phyloP scores from a whole-genome alignment of 192 early-diverging fungal genomes.

The Backusella psychrophila region DNA sequence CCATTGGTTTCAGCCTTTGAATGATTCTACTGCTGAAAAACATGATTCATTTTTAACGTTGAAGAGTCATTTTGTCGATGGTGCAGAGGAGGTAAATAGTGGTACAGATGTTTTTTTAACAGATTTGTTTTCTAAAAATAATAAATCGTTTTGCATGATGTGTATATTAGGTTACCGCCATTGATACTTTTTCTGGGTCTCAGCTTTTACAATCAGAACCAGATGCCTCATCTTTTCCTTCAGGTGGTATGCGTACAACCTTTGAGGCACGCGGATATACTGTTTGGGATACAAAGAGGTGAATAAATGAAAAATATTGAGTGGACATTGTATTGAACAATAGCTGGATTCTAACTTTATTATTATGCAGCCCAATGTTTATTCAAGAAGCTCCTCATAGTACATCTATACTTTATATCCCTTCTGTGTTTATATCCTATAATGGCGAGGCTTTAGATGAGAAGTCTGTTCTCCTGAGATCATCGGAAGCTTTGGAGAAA shows the following conservation, averaged over 20 bases:
- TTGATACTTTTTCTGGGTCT: constrained; percentile 95
- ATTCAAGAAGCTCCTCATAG: constrained; percentile 87
- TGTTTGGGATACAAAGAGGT: constrained; percentile 90
- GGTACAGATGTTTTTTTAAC: neutral
- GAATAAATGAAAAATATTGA: neutral
- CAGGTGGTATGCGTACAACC: constrained; percentile 93
- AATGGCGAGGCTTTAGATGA: constrained; percentile 98
- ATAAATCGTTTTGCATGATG: neutral
- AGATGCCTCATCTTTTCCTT: constrained; percentile 98
- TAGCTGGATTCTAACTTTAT: neutral
- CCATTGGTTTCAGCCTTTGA: constrained; percentile 99
- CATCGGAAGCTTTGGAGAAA: constrained; percentile 82
- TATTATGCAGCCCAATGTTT: constrained; percentile 80
- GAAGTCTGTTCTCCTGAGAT: constrained; percentile 95
- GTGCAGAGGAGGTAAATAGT: constrained; percentile 74
- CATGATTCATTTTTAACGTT: constrained; percentile 97
- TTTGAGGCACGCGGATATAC: constrained; percentile 99
- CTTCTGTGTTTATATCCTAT: constrained; percentile 98
- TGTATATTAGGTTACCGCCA: constrained; percentile 49
- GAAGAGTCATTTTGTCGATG: constrained; percentile 74
- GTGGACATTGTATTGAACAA: neutral
- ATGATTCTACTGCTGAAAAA: constrained; percentile 96
- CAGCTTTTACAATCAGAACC: constrained; percentile 99
- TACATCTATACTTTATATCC: constrained; percentile 91
- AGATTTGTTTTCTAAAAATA: neutral